Base-by-base conservation (phyloP, 2,329 filamentous ascomycete genomes). In the Pseudocercospora macadamiae region DNA sequence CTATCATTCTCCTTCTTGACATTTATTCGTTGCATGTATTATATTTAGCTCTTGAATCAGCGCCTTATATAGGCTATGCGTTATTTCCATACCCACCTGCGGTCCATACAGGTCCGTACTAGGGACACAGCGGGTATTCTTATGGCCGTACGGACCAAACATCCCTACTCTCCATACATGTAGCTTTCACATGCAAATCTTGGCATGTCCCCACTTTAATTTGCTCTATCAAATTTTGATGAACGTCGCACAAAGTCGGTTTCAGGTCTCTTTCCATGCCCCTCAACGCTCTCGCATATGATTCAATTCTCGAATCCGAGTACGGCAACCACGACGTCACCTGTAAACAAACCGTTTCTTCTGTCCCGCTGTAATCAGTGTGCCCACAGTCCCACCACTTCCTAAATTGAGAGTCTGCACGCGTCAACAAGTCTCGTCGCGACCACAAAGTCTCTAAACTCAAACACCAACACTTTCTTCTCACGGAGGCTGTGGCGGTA, bases 141-240 rank as follows among this genome's bases (percentile, higher is more conserved):
- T 32, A 32, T 32, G 14, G 6, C 28, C 28, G 28, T 32, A 32
- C 28, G 28, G 28, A 32, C 28, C 14, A 6, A 32, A 32, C 28
- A 32, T 32, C 28, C 7, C 28, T 32, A 32, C n/a, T n/a, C n/a
- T n/a, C n/a, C n/a, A n/a, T n/a, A n/a, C n/a, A n/a, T n/a, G n/a
- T n/a, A 47, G 23, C 23, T 47, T 47, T 47, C 42, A 47, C 42
- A 47, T 47, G 42, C 23, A 3, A 28, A 23, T 23, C 42, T 47
- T 47, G 42, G 42, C 42, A 28, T 47, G 21, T 47, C 23, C 12
- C 37, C 8, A 12, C 37, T 21, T 8, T 19, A 42, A 42, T 21
- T 42, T 3, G 18, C 14, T 21, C 37, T 12, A 19, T 19, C 10
- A 21, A 19, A 2, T 19, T 21, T 42, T 19, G 16, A 12, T 42